Evolutionary conservation across 1,284 basidiomycete genomes (phyloP).

Genomic region (Ceratobasidium sp.): DNA sequence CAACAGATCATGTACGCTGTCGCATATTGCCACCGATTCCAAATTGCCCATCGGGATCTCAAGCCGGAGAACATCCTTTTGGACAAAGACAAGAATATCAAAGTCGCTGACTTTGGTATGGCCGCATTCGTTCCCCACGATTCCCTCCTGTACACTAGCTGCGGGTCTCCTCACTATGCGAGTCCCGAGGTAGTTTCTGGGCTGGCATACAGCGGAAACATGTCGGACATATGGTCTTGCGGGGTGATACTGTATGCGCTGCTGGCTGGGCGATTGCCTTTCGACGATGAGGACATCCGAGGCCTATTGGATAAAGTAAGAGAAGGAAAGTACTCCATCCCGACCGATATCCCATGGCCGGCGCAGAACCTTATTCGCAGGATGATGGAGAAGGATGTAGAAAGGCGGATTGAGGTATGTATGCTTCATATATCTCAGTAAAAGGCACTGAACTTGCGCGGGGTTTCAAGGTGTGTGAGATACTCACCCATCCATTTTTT

Average conservation of each 20-base stretch:
- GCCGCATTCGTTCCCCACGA: constrained; percentile 83
- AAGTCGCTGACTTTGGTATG: constrained; percentile 99
- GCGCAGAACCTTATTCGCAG: constrained; percentile 85
- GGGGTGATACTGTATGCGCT: constrained; percentile 96
- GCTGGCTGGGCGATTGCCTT: constrained; percentile 90
- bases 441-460: constrained; percentile 8
- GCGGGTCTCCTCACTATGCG: constrained; percentile 97
- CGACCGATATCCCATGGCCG: constrained; percentile 75
- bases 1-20: constrained; percentile 96
- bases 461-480: constrained; percentile 72
- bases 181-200: constrained; percentile 94
- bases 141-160: constrained; percentile 87
- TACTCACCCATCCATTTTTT: constrained; percentile 92
- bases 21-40: constrained; percentile 96
- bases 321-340: constrained; percentile 85
- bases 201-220: constrained; percentile 86
- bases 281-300: constrained; percentile 87
- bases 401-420: constrained; percentile 77
- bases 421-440: not conserved
- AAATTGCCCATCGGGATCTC: constrained; percentile 96
- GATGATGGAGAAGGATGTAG: constrained; percentile 90
- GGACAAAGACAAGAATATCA: constrained; percentile 87
- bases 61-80: constrained; percentile 97
- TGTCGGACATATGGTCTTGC: constrained; percentile 98
- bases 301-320: constrained; percentile 86